These are phyloP conservation scores for Staphylotrichum tortipilum DNA, from an alignment of 495 filamentous ascomycete genomes.

Conservation along the genomic window DNA sequence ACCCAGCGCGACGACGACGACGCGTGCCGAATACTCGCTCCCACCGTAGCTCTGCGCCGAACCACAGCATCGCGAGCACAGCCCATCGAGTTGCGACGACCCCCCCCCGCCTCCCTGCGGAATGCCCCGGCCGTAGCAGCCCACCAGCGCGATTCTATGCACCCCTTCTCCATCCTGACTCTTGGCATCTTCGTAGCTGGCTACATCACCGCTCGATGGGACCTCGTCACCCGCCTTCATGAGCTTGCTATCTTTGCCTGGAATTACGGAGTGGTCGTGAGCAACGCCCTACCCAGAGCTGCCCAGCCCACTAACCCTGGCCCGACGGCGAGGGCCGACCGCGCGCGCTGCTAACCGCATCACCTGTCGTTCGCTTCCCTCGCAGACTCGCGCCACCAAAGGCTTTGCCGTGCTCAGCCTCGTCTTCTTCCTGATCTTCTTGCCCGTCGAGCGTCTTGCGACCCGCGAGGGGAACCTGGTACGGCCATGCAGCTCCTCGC, in stretches of 20 bases:
- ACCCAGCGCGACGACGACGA: too few relatives aligned
- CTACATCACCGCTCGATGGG: slow-evolving; percentile 98
- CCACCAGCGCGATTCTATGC: slow-evolving; percentile 64
- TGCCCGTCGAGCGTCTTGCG: slow-evolving; percentile 41
- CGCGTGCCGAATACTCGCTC: too few relatives aligned
- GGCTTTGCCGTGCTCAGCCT: slow-evolving; percentile 35
- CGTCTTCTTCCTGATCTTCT: slow-evolving; percentile 35
- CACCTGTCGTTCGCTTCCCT: slow-evolving; percentile 1
- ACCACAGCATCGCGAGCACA: too few relatives aligned
- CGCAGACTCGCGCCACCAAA: slow-evolving; percentile 36
- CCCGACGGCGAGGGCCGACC: too few relatives aligned
- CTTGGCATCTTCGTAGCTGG: slow-evolving; percentile 97
- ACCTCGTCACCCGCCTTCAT: slow-evolving; percentile 90
- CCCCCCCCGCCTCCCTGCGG: slow-evolving; percentile 3
- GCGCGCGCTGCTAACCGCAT: slow-evolving; percentile 1
- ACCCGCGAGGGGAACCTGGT: slow-evolving; percentile 38
- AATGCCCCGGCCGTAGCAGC: slow-evolving; percentile 25
- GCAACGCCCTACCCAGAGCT: slow-evolving; percentile 25
- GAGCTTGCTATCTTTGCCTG: slow-evolving; percentile 94
- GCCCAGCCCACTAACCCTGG: not conserved
- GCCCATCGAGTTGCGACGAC: too few relatives aligned
- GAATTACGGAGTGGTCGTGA: slow-evolving; percentile 96
- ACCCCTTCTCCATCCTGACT: slow-evolving; percentile 89
- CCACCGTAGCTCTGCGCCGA: too few relatives aligned
- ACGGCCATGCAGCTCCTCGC: slow-evolving; percentile 12